These are phyloP conservation scores for Brassica juncea DNA, from an alignment of 345 rosid genomes.

Conservation along the genomic window DNA sequence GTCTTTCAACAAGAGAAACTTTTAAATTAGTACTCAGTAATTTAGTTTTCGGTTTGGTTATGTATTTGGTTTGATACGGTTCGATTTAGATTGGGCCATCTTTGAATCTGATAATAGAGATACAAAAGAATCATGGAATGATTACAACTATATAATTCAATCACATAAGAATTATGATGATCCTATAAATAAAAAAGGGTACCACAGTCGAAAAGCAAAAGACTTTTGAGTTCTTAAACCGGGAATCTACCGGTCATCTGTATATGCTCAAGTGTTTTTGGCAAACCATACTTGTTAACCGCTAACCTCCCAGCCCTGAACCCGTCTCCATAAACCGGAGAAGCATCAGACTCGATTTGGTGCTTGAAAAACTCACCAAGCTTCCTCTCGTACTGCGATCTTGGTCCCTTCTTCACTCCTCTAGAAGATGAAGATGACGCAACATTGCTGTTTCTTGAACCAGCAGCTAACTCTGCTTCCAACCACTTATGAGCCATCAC, in stretches of 20 bases:
- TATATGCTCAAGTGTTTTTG: conserved; percentile 77
- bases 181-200: conserved; percentile 22
- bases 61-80: neutral
- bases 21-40: neutral
- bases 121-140: conserved; percentile 29
- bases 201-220: conserved; percentile 13
- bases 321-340: conserved; percentile 91
- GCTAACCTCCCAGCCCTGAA: conserved; percentile 72
- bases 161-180: conserved; percentile 18
- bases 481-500: conserved; percentile 97
- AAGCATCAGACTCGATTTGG: conserved; percentile 84
- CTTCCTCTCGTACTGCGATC: conserved; percentile 76
- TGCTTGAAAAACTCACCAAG: conserved; percentile 90
- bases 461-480: conserved; percentile 54
- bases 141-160: conserved; percentile 7
- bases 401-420: conserved; percentile 48
- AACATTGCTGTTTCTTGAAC: conserved; percentile 42
- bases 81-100: neutral
- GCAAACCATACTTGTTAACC: conserved; percentile 68
- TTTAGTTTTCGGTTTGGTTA: neutral
- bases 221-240: conserved; percentile 40
- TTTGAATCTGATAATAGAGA: conserved; percentile 4
- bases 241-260: conserved; percentile 81
- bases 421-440: conserved; percentile 47
- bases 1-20: no score